These are phyloP conservation scores for Aspergillus vadensis DNA, from an alignment of 2,329 filamentous ascomycete genomes.

Conservation along the genomic window DNA sequence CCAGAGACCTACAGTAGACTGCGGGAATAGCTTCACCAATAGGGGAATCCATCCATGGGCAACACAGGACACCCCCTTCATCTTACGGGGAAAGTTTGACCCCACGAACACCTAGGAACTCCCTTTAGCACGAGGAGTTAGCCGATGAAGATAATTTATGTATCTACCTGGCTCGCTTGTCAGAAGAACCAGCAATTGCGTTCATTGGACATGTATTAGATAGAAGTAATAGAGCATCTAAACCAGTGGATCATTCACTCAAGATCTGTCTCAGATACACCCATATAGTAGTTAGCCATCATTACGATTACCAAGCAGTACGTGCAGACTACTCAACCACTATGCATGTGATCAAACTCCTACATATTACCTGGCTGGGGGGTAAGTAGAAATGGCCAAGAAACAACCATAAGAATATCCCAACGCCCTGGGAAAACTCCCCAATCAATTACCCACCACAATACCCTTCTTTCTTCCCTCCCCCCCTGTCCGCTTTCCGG, in stretches of 20 bases:
- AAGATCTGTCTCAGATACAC: neutral
- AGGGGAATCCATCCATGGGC: neutral
- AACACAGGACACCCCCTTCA: neutral
- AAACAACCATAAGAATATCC: no score
- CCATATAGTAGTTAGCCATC: neutral
- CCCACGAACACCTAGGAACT: neutral
- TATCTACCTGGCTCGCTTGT: neutral
- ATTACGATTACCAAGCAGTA: neutral
- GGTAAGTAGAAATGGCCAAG: neutral
- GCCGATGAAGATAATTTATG: neutral
- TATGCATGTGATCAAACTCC: no score
- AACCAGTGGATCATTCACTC: no score
- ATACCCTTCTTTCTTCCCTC: no score
- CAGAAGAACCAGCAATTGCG: neutral
- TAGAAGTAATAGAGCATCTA: no score
- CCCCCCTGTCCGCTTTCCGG: no score
- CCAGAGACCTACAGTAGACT: no score
- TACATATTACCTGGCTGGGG: no score
- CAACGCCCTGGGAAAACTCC: no score
- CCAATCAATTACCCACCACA: no score
- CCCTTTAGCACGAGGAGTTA: neutral
- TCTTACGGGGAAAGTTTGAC: neutral
- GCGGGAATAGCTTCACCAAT: neutral
- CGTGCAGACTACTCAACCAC: neutral
- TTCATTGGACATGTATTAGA: neutral